Base-by-base conservation (phyloP, 176 grass and related monocot species). In the Musa troglodytarum region DNA sequence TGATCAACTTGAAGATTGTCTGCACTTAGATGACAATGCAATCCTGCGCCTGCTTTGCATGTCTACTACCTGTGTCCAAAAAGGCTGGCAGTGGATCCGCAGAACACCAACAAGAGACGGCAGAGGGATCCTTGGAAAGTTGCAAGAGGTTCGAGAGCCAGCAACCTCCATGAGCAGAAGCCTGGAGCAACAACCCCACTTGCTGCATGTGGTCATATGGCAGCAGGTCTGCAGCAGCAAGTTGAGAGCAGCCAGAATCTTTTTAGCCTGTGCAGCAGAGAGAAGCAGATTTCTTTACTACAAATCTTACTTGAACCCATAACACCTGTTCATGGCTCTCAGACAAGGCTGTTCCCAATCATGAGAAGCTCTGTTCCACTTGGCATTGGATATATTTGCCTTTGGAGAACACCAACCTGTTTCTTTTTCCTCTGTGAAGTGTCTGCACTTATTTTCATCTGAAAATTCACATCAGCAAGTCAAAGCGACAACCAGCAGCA, bases 41-140 rank as follows among this genome's bases (percentile, higher is more conserved):
- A 51, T 70, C 68, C 23, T 50, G 68, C 3, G 68, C 43, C 51
- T 70, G 20, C 15, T n/a, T 51, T 70, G 68, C 68, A 70, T 70
- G 68, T 70, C 49, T 70, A 43, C 34, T 0, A 21, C 23, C 19
- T 50, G 15, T 19, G 34, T 49, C 68, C 68, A 21, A 17, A 70
- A 70, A n/a, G 19, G 63, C 22, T 23, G 14, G 63, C 63, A 65
- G n/a, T 26, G 63, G 24, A 65, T 2, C 10, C 26, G 58, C 1
- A 22, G 17, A 62, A 62, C 17, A 20, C 25, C 29, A 28, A 29
- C 23, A 65, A 28, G 63, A 25, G 22, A 21, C 63, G 24, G 63
- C 8, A 23, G 63, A 25, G 21, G 24, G 24, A 20, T 65, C 63
- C 63, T 65, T 65, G 12, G 24, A 29, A 19, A 34, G 1, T 67